Conservation (phyloP, 495 filamentous ascomycete genomes). For the Corynascus novoguineensis region DNA sequence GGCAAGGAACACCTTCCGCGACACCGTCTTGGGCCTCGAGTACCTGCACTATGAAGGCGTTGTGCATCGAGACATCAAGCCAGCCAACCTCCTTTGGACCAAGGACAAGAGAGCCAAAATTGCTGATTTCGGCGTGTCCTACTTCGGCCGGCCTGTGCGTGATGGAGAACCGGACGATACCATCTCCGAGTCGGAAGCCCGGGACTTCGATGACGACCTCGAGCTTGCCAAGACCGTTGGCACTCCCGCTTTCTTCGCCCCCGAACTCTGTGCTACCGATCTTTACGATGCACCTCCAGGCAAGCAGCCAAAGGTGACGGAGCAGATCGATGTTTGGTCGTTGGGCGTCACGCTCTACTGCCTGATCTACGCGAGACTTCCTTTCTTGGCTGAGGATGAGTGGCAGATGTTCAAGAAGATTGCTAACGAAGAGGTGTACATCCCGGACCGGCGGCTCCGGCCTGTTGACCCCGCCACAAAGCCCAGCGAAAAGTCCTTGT, state of each 20-base stretch:
- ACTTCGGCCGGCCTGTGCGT: constrained; percentile 78
- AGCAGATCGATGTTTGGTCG: constrained; percentile 93
- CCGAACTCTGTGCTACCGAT: constrained; percentile 90
- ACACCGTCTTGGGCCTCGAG: constrained; percentile 89
- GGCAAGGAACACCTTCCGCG: constrained; percentile 82
- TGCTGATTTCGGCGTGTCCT: constrained; percentile 98
- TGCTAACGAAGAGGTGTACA: constrained; percentile 81
- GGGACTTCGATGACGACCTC: constrained; percentile 80
- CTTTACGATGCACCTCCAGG: constrained; percentile 29
- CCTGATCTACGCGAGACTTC: constrained; percentile 85
- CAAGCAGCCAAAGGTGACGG: constrained; percentile 48
- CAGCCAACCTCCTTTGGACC: constrained; percentile 91
- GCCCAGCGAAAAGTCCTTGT: constrained; percentile 43
- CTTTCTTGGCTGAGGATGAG: constrained; percentile 86
- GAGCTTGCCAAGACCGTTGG: constrained; percentile 97
- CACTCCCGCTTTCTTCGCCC: constrained; percentile 95
- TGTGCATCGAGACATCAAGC: constrained; percentile 97
- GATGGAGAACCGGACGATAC: constrained; percentile 73
- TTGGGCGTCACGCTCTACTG: constrained; percentile 94
- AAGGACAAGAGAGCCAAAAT: constrained; percentile 87
- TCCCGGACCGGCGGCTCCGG: constrained; percentile 72
- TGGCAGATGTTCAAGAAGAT: constrained; percentile 87
- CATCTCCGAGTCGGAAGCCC: constrained; percentile 74
- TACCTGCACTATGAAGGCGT: constrained; percentile 96
- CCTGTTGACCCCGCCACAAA: constrained; percentile 61